Evolutionary conservation across 306 rosid genomes (phyloP).

Genomic region (Alnus rubra): DNA sequence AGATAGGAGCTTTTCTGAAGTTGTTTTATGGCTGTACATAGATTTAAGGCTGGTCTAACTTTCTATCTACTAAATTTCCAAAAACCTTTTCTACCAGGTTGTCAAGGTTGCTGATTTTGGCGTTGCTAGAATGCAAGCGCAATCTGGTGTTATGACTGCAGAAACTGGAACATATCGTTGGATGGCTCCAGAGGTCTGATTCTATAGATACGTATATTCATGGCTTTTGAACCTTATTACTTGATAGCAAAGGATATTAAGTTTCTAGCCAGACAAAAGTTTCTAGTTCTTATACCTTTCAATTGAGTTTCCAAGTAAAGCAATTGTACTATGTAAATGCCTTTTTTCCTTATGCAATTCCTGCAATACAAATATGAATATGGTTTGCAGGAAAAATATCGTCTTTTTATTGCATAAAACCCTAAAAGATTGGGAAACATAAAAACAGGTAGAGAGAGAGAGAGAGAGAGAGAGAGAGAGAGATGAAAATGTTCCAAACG

Average conservation of each 20-base stretch:
- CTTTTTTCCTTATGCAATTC: neutral
- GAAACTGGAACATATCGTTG: constrained; percentile 96
- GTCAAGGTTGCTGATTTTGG: constrained; percentile 92
- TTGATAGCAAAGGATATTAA: neutral
- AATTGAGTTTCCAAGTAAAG: neutral
- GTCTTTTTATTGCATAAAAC: neutral
- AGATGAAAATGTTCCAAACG: neutral
- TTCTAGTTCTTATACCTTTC: neutral
- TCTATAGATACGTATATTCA: constrained; percentile 7
- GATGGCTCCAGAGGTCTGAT: constrained; percentile 95
- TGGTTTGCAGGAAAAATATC: neutral
- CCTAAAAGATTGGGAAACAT: neutral
- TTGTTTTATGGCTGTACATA: constrained; percentile 32
- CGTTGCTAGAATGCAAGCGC: constrained; percentile 68
- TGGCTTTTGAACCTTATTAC: constrained; percentile 15
- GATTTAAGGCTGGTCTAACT: constrained; percentile 27
- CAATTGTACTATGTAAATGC: neutral
- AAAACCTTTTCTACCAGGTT: constrained; percentile 44
- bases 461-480: neutral
- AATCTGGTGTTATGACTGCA: constrained; percentile 83
- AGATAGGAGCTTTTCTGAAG: constrained; percentile 31
- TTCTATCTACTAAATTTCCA: constrained; percentile 10
- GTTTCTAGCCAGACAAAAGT: neutral
- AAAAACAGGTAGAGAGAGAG: neutral
- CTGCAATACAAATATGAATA: neutral